Percentiles rank a stretch among this genome's conserved stretches.
Conservation (phyloP, 2,329 filamentous ascomycete species). For the Phialemoniopsis sp. region DNA sequence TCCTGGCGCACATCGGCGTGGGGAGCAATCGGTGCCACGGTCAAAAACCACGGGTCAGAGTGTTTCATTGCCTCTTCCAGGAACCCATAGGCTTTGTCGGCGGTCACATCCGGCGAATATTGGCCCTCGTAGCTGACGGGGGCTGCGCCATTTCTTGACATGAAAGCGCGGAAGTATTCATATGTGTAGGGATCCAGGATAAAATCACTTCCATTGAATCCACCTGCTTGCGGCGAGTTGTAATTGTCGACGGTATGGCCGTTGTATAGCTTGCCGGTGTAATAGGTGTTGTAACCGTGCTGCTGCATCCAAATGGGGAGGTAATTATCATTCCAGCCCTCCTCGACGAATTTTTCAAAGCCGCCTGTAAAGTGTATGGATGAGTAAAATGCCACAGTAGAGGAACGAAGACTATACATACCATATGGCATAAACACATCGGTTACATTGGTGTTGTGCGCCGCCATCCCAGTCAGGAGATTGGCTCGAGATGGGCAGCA, state of each 20-base stretch:
- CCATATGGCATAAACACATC: conserved; percentile 49
- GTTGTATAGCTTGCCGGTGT: conserved; percentile 53
- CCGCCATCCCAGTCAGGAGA: conserved; percentile 59
- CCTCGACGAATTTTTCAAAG: conserved; percentile 45
- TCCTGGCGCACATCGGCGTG: conserved; percentile 49
- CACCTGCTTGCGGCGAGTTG: conserved; percentile 43
- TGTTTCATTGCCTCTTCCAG: conserved; percentile 48
- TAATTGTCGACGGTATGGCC: conserved; percentile 44
- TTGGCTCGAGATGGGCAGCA: conserved; percentile 64
- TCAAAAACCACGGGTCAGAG: conserved; percentile 65
- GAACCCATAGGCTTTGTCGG: conserved; percentile 25
- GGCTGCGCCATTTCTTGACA: conserved; percentile 52
- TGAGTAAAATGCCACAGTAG: not conserved
- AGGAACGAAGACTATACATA: conserved; percentile 19
- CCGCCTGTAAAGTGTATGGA: conserved; percentile 20
- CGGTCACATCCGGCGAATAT: conserved; percentile 16
- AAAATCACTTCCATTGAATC: conserved; percentile 56
- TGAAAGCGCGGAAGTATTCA: conserved; percentile 61
- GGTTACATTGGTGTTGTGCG: conserved; percentile 69
- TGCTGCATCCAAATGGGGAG: conserved; percentile 47
- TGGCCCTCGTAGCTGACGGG: conserved; percentile 27
- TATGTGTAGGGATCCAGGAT: conserved; percentile 66
- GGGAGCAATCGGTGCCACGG: conserved; percentile 62
- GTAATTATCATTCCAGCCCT: conserved; percentile 44
- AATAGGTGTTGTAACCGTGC: conserved; percentile 48